phyloP scores from a whole-genome alignment of 768 basidiomycete species.

The Hericium alpestre region DNA sequence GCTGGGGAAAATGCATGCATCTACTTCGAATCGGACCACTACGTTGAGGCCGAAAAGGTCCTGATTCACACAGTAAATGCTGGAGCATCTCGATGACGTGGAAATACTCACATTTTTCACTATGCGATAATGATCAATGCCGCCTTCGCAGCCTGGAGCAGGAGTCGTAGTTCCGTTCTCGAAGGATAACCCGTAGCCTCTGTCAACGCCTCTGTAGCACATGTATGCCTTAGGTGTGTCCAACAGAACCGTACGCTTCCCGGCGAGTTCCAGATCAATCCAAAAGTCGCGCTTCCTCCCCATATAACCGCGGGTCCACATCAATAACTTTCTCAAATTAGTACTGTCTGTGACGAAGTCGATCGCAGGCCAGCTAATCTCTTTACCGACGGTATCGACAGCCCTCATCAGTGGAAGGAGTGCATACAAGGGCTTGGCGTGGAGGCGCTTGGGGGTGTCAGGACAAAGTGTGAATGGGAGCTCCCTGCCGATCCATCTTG shows the following conservation, averaged over 20 bases:
- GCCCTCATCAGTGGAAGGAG: not conserved
- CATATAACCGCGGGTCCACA: not conserved
- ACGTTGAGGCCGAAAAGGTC: constrained; percentile 48
- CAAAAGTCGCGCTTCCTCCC: constrained; percentile 4
- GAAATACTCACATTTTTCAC: not conserved
- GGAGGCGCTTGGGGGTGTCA: not conserved
- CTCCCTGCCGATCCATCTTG: not conserved
- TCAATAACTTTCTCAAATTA: not conserved
- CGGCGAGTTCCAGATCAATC: not conserved
- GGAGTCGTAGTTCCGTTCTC: constrained; percentile 43
- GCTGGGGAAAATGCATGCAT: constrained; percentile 18
- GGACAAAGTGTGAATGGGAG: not conserved
- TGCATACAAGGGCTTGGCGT: not conserved
- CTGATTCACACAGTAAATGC: constrained; percentile 20
- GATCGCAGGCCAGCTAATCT: not conserved
- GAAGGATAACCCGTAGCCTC: constrained; percentile 50
- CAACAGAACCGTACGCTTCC: not conserved
- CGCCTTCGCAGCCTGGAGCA: constrained; percentile 41
- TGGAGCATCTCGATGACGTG: not conserved
- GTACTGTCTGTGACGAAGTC: not conserved
- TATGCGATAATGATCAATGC: constrained; percentile 21
- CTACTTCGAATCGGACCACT: constrained; percentile 49
- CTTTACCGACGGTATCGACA: constrained; percentile 1
- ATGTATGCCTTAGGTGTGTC: not conserved
- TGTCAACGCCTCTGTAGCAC: constrained; percentile 17